Percentiles rank a stretch among this genome's conserved stretches.
phyloP scores from a whole-genome alignment of 164 flowering plant genomes.

The Annona squamosa region DNA sequence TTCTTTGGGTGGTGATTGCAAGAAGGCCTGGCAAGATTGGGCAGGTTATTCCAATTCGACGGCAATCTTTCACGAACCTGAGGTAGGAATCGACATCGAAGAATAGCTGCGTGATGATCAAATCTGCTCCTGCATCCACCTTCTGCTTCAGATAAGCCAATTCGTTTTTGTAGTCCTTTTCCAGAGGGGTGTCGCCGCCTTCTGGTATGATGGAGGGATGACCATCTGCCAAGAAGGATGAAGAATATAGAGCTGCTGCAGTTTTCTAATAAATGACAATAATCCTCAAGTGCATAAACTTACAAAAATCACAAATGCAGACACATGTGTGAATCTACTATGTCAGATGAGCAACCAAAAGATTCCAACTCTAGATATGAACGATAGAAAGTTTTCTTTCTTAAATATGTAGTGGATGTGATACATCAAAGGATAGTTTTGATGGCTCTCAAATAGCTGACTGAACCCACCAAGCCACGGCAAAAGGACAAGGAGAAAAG shows the following conservation, averaged over 20 bases:
- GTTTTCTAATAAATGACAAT: neutral
- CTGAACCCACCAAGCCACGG: no score
- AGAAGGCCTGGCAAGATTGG: constrained; percentile 5
- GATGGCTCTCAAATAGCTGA: no score
- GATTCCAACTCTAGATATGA: no score
- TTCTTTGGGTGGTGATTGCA: neutral
- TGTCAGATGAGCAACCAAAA: no score
- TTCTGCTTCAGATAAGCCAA: constrained; percentile 1
- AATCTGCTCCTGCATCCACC: constrained; percentile 6
- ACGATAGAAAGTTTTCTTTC: no score
- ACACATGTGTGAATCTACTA: no score
- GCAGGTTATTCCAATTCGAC: constrained; percentile 7
- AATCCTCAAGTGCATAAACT: no score
- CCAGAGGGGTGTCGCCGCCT: neutral
- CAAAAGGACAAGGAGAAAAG: no score
- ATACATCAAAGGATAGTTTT: no score
- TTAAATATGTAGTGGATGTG: no score
- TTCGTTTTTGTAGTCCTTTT: constrained; percentile 1
- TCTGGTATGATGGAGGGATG: constrained; percentile 1
- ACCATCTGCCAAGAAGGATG: neutral
- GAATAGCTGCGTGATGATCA: constrained; percentile 4
- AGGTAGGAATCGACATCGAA: neutral
- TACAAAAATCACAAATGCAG: no score
- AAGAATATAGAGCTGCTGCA: neutral
- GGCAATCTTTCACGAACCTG: constrained; percentile 4